These are phyloP conservation scores for Sarcocystis neurona DNA, from an alignment of 169 alveolate species.

Conservation along the genomic window DNA sequence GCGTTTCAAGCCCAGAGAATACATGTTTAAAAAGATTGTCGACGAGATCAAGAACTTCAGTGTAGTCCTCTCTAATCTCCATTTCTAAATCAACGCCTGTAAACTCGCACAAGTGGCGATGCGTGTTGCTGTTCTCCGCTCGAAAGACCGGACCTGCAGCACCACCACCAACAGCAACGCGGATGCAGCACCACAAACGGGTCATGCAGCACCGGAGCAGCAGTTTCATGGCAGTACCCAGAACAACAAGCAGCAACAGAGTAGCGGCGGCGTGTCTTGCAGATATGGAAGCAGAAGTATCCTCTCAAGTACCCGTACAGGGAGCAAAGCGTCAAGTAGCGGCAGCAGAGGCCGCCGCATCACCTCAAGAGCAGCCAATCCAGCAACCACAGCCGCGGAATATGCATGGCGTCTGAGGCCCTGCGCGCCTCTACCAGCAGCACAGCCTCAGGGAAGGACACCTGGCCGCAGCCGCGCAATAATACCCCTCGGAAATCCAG, in stretches of 20 bases:
- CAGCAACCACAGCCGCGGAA: neutral
- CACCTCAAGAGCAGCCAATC: neutral
- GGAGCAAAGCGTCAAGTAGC: neutral
- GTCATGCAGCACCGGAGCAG: neutral
- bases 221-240: neutral
- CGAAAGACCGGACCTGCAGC: slow-evolving; percentile 96
- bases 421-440: too few species aligned
- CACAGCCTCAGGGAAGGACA: too few species aligned
- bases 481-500: too few species aligned
- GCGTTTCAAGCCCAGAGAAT: slow-evolving; percentile 85
- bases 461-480: too few species aligned
- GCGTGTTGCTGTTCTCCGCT: slow-evolving; percentile 98
- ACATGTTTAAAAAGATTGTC: slow-evolving; percentile 86
- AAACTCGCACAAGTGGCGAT: slow-evolving; percentile 99
- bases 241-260: neutral
- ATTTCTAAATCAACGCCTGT: slow-evolving; percentile 96
- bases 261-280: too few species aligned
- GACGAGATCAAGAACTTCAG: slow-evolving; percentile 94
- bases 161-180: neutral
- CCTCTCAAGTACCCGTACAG: neutral
- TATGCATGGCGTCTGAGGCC: too few species aligned
- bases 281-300: too few species aligned
- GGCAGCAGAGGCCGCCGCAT: neutral
- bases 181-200: neutral
- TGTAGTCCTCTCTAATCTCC: slow-evolving; percentile 94